A percentile compares a stretch with the other conserved stretches of the same genome.
phyloP scores from a whole-genome alignment of 2,329 filamentous ascomycete genomes.

The Cladosporium sp. region DNA sequence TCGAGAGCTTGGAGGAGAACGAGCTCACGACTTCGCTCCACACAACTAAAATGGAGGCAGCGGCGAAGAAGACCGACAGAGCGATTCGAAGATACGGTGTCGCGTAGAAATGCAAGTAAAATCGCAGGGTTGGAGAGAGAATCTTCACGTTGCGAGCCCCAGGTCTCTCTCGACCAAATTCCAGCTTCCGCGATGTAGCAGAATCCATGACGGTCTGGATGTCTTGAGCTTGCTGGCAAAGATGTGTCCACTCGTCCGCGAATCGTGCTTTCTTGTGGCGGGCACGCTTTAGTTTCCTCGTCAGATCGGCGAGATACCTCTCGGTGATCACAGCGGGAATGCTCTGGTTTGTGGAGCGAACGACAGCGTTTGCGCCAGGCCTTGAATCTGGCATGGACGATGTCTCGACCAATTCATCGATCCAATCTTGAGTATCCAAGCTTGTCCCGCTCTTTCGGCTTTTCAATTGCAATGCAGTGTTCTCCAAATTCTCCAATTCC shows the following conservation, averaged over 20 bases:
- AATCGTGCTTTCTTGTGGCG: constrained; percentile 79
- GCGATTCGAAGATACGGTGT: constrained; percentile 62
- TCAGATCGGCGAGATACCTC: constrained; percentile 85
- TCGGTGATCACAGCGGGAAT: constrained; percentile 79
- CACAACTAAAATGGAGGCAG: constrained; percentile 75
- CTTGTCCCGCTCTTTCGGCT: constrained; percentile 75
- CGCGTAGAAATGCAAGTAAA: constrained; percentile 67
- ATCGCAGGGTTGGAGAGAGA: constrained; percentile 75
- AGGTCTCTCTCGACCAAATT: constrained; percentile 56
- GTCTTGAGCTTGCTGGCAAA: constrained; percentile 67
- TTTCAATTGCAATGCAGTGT: constrained; percentile 71
- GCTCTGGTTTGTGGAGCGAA: constrained; percentile 22
- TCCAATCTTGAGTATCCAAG: constrained; percentile 79
- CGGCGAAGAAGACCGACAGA: constrained; percentile 60
- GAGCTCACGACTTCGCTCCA: constrained; percentile 92
- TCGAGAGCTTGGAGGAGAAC: constrained; percentile 68
- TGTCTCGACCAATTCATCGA: constrained; percentile 83
- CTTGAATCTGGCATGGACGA: constrained; percentile 60
- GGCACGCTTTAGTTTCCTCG: constrained; percentile 72
- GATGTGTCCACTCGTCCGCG: constrained; percentile 73
- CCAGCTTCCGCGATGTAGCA: constrained; percentile 69
- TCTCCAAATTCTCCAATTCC: constrained; percentile 72
- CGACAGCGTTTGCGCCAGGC: constrained; percentile 33
- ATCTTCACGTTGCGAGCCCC: constrained; percentile 45
- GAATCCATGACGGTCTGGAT: constrained; percentile 81